phyloP scores from a whole-genome alignment of 345 rosid genomes.

The Combretum micranthum region DNA sequence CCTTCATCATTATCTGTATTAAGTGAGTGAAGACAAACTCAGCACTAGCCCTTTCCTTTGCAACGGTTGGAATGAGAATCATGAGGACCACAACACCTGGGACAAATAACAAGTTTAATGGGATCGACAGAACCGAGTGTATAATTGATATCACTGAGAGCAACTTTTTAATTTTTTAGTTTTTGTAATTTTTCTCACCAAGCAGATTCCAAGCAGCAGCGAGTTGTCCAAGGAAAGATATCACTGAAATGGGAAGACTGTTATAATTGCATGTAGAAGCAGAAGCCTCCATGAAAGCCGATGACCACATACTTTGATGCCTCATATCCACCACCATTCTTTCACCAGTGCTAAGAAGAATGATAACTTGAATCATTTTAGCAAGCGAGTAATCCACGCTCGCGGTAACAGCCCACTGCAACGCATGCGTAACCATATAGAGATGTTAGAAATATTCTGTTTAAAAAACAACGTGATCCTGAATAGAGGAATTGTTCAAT shows the following conservation, averaged over 20 bases:
- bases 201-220: constrained; percentile 94
- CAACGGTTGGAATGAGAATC: constrained; percentile 69
- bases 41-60: constrained; percentile 74
- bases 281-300: constrained; percentile 72
- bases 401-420: constrained; percentile 92
- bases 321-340: constrained; percentile 85
- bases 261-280: constrained; percentile 64
- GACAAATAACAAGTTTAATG: constrained; percentile 6
- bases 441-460: neutral
- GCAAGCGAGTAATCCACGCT: constrained; percentile 67
- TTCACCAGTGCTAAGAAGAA: constrained; percentile 88
- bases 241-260: constrained; percentile 69
- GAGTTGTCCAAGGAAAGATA: constrained; percentile 82
- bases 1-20: constrained; percentile 75
- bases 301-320: constrained; percentile 80
- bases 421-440: constrained; percentile 5
- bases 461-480: neutral
- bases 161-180: too few species aligned
- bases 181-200: constrained; percentile 26
- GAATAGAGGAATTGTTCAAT: constrained; percentile 2
- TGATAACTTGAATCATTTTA: constrained; percentile 58
- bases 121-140: neutral
- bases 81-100: constrained; percentile 74
- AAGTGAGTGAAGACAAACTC: constrained; percentile 81
- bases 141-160: too few species aligned